Evolutionary conservation across 192 early-diverging fungal genomes (phyloP), one percentile per base, ranked within the genome.

Genomic region (Spizellomyces sp.): DNA sequence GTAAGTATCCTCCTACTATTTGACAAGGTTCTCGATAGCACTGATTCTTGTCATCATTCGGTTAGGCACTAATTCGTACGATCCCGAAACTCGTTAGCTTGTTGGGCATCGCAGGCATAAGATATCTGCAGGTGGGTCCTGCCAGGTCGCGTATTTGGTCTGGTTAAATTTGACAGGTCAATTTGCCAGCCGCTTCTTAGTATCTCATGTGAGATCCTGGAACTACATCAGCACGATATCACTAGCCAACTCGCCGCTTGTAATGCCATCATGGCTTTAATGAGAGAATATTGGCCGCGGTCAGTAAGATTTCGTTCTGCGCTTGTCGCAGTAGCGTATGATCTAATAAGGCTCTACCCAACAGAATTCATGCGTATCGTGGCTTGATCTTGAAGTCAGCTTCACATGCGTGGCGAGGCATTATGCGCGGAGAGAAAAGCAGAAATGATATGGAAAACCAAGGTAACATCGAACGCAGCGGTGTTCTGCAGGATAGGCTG

Each of bases 221-320:
- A 77, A 52, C 42, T 77, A 14, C 79, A 80, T 48, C 14, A 45
- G 9, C 55, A 66, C 22, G 79, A 80, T 48, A 9, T 64, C 0
- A 19, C 41, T 5, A 80, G 75, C 6, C 79, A 80, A 57, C 17
- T 67, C 15, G 69, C 48, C 19, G 65, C 75, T 41, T n/a, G 65
- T 22, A 10, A 70, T 41, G 56, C 70, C 10, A 52, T 70, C 15
- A 12, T 69, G 19, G 48, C 19, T 6, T 48, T 80, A 5, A 42
- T 72, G 15, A 6, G 15, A 17, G 44, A 42, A 10, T 69, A 69
- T 45, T 77, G 75, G 71, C 79, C 79, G 22, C 59, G 79, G 48
- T 70, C 14, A 8, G 36, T 70, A 36, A 36, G 27, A 36, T 36
- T 36, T 36, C 27, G 27, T 22, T 19, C 21, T 69, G 6, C 8